Evolutionary conservation across 805 yeast species (phyloP).

Genomic region (Hanseniaspora lachancei): DNA sequence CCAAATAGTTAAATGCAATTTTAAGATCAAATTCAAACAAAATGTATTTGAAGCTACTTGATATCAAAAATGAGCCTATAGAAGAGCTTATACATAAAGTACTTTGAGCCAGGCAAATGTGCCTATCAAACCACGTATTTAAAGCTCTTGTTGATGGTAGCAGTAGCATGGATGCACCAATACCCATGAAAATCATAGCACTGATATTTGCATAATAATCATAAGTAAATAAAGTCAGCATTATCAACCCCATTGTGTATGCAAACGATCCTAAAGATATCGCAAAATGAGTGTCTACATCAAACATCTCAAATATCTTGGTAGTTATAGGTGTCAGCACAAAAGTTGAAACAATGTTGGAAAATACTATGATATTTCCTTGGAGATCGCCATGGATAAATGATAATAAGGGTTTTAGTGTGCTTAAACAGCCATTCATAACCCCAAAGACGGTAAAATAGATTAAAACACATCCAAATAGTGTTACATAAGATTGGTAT

Average conservation of each 20-base stretch:
- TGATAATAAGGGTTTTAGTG: not conserved
- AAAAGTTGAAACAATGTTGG: not conserved
- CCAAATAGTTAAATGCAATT: conserved; percentile 40
- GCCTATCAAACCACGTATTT: conserved; percentile 33
- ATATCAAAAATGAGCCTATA: conserved; percentile 36
- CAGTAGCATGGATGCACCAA: conserved; percentile 27
- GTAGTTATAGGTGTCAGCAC: not conserved
- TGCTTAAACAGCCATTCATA: conserved; percentile 2
- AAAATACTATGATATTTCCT: not conserved
- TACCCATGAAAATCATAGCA: not conserved
- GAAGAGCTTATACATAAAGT: conserved; percentile 39
- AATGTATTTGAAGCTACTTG: conserved; percentile 32
- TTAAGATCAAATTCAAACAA: conserved; percentile 33
- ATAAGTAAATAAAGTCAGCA: not conserved
- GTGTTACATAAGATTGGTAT: not conserved
- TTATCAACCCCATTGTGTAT: not conserved
- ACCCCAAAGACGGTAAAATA: not conserved
- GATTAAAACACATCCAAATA: not conserved
- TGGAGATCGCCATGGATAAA: not conserved
- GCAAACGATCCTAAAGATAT: not conserved
- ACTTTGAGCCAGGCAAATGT: conserved; percentile 35
- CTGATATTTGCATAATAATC: not conserved
- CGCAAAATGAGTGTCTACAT: not conserved
- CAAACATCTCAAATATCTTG: not conserved
- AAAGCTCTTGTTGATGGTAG: conserved; percentile 32